Evolutionary conservation across 1,284 basidiomycete genomes (phyloP), one percentile per base, ranked within the genome.

Genomic region (Lignosus rhinocerotis): DNA sequence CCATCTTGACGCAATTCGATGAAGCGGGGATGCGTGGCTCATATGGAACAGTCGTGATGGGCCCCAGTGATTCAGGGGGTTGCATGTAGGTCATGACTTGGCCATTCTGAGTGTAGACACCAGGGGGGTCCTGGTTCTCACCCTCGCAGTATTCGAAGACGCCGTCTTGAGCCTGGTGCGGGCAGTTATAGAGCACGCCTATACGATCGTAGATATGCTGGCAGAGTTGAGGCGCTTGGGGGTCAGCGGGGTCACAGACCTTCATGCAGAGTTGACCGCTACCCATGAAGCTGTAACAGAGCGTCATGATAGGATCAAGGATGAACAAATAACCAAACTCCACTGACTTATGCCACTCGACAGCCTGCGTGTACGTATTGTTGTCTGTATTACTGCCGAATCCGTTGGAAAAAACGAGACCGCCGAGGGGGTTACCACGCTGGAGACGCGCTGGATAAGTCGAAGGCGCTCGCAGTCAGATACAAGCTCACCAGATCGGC

Each of bases 11-110:
- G 70, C 91, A 93, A 73, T 83, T 83, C 48, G 83, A 85, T 30
- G 81, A 82, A 1, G 83, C 72, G 8, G 90, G 88, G 33, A 86
- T 71, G 8, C 69, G 71, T 10, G 88, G 76, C 0, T 76, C 77
- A 75, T 88, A 92, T 0, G 89, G 88, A 39, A 89, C 76, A 8
- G 78, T 77, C 42, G 72, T 73, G 69, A 85, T 84, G 6, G 80
- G 70, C 11, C 85, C 83, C 39, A 85, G 75, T 11, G 80, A 79
- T 65, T 87, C 82, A 43, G 84, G 74, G 25, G 86, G 84, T 72
- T 90, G 86, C 31, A 76, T 73, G 74, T 83, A 88, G 25, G 81
- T 81, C 61, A 72, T 57, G 21, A 76, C 75, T 36, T 68, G 67
- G 58, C 83, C 80, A 59, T 74, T 69, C 8, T 72, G 69, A 33